Evolutionary conservation across 441 rosid genomes (phyloP), one percentile per base, ranked within the genome.

Genomic region (Theobroma grandiflorum): DNA sequence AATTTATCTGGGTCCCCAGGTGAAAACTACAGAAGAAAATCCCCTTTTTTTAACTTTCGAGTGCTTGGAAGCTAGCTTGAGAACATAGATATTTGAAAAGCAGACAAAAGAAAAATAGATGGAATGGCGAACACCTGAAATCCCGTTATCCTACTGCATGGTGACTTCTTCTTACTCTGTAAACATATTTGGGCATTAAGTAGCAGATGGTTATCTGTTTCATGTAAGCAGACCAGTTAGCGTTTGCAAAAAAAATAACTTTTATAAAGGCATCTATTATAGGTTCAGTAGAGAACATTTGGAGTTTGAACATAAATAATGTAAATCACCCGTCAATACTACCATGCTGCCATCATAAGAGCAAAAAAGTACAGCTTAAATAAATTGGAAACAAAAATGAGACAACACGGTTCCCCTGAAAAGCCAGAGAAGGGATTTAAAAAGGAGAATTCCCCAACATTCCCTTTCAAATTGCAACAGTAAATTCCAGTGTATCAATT

Each of bases 91-190:
- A 72, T 42, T 40, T 40, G 8, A 58, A 35, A 20, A 47, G 8
- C 10, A 3, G 67, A 26, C 57, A 2, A 10, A n/a, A 20, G 71
- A 45, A 53, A 71, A 45, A 16, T 7, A 74, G 33, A 55, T 65
- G 31, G 15, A 73, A 10, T 57, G 14, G 68, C 79, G 8, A 69
- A 69, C 33, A 86, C 88, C 91, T 88, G 88, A 82, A 88, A 86
- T 63, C 91, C 85, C 59, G 87, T 88, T 73, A 88, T 85, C 80
- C 86, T 83, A 78, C 84, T 83, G 79, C 76, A 80, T 35, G 80
- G 74, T 10, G 87, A 86, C 80, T 86, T 88, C 85, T 86, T 88
- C 79, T 85, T 86, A 69, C 88, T 42, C 76, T 77, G 81, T 52
- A 88, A 55, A 78, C 80, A 81, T 74, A 85, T 66, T 76, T 83